Conservation (phyloP, 305 asterid genomes). For the Andrographis paniculata region DNA sequence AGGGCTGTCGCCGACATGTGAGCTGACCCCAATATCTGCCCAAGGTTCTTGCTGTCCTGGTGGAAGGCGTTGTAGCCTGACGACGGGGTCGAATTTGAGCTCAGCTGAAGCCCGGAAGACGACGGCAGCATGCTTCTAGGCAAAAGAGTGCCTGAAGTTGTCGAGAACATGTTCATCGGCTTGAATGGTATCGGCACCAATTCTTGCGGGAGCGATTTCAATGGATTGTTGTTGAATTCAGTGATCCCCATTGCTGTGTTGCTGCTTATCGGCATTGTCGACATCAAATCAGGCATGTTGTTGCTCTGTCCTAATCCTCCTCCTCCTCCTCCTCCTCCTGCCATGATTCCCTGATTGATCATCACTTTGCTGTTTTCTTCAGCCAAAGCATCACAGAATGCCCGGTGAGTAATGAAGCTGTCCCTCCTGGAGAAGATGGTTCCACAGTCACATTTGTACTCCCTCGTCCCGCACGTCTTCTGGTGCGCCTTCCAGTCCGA, state of each 20-base stretch:
- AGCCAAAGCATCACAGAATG: slow-evolving; percentile 77
- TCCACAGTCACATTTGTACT: slow-evolving; percentile 83
- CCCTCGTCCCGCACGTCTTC: slow-evolving; percentile 87
- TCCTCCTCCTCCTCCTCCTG: no score
- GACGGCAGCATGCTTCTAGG: slow-evolving; percentile 52
- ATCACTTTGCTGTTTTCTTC: slow-evolving; percentile 83
- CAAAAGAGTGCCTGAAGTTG: slow-evolving; percentile 47
- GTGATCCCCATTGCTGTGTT: slow-evolving; percentile 28
- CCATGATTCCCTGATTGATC: slow-evolving; percentile 49
- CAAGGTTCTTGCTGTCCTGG: slow-evolving; percentile 6
- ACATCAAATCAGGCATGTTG: slow-evolving; percentile 45
- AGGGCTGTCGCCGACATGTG: slow-evolving; percentile 81
- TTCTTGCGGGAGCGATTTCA: slow-evolving; percentile 61
- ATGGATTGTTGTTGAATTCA: slow-evolving; percentile 46
- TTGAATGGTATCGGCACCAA: slow-evolving; percentile 65
- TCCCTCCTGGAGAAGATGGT: slow-evolving; percentile 96
- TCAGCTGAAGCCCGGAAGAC: slow-evolving; percentile 41
- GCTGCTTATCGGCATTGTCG: slow-evolving; percentile 29
- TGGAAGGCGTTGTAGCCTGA: slow-evolving; percentile 10
- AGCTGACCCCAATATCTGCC: slow-evolving; percentile 39
- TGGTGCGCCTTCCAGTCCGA: slow-evolving; percentile 96
- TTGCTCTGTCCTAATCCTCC: no score
- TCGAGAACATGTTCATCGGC: slow-evolving; percentile 79
- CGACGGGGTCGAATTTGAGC: background rate
- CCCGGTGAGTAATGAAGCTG: slow-evolving; percentile 89